phyloP scores from a whole-genome alignment of 2,329 filamentous ascomycete genomes.

The Alternaria sp. region DNA sequence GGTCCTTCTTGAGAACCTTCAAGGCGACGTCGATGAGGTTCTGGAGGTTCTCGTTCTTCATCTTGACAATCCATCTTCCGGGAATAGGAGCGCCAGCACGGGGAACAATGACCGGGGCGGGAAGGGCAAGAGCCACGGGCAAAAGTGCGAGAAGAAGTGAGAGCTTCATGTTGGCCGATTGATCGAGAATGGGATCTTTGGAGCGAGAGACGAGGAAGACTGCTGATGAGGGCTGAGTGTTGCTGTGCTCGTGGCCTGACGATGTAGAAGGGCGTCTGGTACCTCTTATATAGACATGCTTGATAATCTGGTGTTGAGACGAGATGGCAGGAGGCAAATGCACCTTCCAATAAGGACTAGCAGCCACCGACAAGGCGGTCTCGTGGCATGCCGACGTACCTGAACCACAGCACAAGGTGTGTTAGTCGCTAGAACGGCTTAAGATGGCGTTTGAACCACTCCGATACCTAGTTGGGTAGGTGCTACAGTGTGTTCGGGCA shows the following conservation, averaged over 20 bases:
- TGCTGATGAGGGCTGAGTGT: constrained; percentile 27
- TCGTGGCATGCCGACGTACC: constrained; percentile 25
- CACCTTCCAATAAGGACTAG: constrained; percentile 44
- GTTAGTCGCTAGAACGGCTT: constrained; percentile 23
- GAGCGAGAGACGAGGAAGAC: constrained; percentile 18
- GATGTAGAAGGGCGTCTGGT: constrained; percentile 12
- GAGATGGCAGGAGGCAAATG: constrained; percentile 20
- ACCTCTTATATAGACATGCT: constrained; percentile 40
- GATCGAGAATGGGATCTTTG: constrained; percentile 15
- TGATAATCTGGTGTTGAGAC: constrained; percentile 7
- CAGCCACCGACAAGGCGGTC: constrained; percentile 12
- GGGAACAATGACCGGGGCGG: constrained; percentile 50
- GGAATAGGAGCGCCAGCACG: constrained; percentile 47
- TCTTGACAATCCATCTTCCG: constrained; percentile 55
- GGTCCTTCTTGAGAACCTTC: constrained; percentile 31
- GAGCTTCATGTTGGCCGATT: constrained; percentile 48
- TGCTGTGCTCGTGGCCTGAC: constrained; percentile 38
- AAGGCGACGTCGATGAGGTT: constrained; percentile 35
- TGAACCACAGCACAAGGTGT: constrained; percentile 18
- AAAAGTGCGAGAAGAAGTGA: constrained; percentile 47
- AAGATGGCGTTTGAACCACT: constrained; percentile 34
- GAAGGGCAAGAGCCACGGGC: constrained; percentile 45
- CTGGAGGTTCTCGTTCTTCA: constrained; percentile 48
- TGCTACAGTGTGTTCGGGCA: constrained; percentile 35
- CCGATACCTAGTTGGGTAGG: constrained; percentile 39